Conservation (phyloP, 768 basidiomycete genomes). For the Plicaturopsis crispa region DNA sequence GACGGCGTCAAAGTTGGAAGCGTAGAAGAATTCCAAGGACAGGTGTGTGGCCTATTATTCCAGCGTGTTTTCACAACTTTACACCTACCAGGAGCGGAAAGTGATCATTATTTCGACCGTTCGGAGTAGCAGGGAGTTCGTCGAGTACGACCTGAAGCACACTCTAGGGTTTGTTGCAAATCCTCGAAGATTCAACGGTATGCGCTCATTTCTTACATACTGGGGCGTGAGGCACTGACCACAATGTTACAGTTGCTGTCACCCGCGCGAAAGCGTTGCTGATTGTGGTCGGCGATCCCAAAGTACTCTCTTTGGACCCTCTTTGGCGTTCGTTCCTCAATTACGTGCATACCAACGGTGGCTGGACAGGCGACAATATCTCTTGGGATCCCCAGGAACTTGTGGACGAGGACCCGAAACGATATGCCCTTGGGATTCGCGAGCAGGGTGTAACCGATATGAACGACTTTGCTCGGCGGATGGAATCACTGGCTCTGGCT, state of each 20-base stretch:
- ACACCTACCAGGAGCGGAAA: conserved; percentile 37
- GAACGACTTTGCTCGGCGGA: conserved; percentile 23
- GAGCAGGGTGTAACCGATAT: conserved; percentile 22
- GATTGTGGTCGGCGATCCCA: conserved; percentile 55
- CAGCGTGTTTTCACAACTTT: conserved; percentile 10
- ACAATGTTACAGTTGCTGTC: conserved; percentile 49
- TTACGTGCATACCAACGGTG: conserved; percentile 39
- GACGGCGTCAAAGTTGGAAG: conserved; percentile 52
- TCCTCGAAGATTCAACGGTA: conserved; percentile 46
- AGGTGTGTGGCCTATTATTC: conserved; percentile 22
- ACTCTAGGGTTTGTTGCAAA: conserved; percentile 54
- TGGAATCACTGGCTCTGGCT: conserved; percentile 15
- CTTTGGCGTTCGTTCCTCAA: conserved; percentile 58
- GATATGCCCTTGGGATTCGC: conserved; percentile 24
- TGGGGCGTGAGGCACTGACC: not conserved
- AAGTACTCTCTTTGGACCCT: conserved; percentile 47
- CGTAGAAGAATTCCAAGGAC: conserved; percentile 63
- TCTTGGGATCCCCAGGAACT: conserved; percentile 27
- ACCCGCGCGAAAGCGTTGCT: conserved; percentile 61
- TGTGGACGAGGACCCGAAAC: conserved; percentile 23
- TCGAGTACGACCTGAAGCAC: conserved; percentile 43
- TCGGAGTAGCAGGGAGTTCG: conserved; percentile 41
- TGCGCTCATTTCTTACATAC: conserved; percentile 2
- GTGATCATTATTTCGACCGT: conserved; percentile 56
- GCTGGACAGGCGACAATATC: conserved; percentile 40